These are phyloP conservation scores for Xylaria sp. DNA, from an alignment of 2,329 filamentous ascomycete species.

Conservation along the genomic window DNA sequence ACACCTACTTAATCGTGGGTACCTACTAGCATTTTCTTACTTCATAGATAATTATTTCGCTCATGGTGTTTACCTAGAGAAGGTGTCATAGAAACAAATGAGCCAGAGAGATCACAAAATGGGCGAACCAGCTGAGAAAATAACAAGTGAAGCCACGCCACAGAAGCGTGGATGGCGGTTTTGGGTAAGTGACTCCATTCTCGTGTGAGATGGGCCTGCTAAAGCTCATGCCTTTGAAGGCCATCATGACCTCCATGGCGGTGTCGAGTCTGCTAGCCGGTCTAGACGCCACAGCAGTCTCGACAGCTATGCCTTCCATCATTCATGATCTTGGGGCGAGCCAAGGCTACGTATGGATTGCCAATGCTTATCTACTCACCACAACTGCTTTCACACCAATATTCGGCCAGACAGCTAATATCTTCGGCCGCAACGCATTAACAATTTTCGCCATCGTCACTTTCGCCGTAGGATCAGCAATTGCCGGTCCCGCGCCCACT, in stretches of 20 bases:
- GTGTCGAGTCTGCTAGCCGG: slow-evolving; percentile 28
- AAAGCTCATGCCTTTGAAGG: slow-evolving; percentile 5
- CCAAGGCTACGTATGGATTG: slow-evolving; percentile 37
- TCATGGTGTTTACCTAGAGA: background rate
- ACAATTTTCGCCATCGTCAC: slow-evolving; percentile 59
- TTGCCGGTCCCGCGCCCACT: slow-evolving; percentile 43
- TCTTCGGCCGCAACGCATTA: slow-evolving; percentile 58
- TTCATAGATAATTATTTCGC: background rate
- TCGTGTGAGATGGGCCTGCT: slow-evolving; percentile 5
- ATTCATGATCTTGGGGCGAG: slow-evolving; percentile 35
- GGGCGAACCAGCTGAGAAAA: background rate
- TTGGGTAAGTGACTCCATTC: slow-evolving; percentile 25
- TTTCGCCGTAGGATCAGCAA: slow-evolving; percentile 62
- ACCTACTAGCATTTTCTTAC: background rate
- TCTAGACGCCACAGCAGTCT: slow-evolving; percentile 37
- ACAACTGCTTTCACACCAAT: slow-evolving; percentile 57
- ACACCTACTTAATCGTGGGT: background rate
- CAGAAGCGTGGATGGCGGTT: slow-evolving; percentile 30
- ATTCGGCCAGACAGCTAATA: slow-evolving; percentile 57
- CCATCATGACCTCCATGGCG: slow-evolving; percentile 30
- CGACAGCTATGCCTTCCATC: slow-evolving; percentile 42
- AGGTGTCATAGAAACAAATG: background rate
- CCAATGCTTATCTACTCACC: slow-evolving; percentile 40
- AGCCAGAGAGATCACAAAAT: background rate
- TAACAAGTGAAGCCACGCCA: background rate